phyloP scores from a whole-genome alignment of 1,284 basidiomycete species.

The Moniliella sp. region DNA sequence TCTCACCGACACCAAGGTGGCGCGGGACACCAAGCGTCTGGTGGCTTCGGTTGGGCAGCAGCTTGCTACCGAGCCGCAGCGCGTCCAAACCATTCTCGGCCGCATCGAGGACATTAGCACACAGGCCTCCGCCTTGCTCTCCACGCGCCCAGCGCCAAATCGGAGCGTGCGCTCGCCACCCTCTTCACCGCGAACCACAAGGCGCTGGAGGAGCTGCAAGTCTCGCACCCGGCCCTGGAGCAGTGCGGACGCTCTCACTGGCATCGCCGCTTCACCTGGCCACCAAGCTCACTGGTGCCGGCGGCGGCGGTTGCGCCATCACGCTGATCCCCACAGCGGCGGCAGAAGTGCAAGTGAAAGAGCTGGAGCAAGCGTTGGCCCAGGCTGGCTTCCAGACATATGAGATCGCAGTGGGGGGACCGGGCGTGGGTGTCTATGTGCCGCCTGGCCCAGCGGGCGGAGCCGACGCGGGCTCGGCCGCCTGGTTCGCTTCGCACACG shows the following conservation, averaged over 20 bases:
- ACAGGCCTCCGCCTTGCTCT: slow-evolving; percentile 12
- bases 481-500: too few species aligned
- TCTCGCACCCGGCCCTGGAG: slow-evolving; percentile 74
- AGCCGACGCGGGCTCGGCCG: too few species aligned
- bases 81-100: slow-evolving; percentile 10
- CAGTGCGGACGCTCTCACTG: slow-evolving; percentile 51
- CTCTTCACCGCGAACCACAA: slow-evolving; percentile 65
- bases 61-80: slow-evolving; percentile 44
- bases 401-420: slow-evolving; percentile 73
- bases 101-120: slow-evolving; percentile 13
- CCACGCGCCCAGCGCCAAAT: slow-evolving; percentile 3
- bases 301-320: slow-evolving; percentile 92
- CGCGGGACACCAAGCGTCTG: slow-evolving; percentile 77
- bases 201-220: slow-evolving; percentile 67
- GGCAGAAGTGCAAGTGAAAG: slow-evolving; percentile 9
- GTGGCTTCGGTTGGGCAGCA: slow-evolving; percentile 65
- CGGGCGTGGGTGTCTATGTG: slow-evolving; percentile 74
- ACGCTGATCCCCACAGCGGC: slow-evolving; percentile 71
- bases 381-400: slow-evolving; percentile 58
- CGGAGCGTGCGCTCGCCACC: slow-evolving; percentile 7
- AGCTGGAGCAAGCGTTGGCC: slow-evolving; percentile 9
- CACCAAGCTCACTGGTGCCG: slow-evolving; percentile 94
- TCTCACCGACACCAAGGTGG: slow-evolving; percentile 73
- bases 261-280: slow-evolving; percentile 41
- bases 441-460: too few species aligned